A percentile compares a stretch with the other conserved stretches of the same genome.
Conservation (phyloP, 164 flowering plant genomes). For the Liriodendron chinense region DNA sequence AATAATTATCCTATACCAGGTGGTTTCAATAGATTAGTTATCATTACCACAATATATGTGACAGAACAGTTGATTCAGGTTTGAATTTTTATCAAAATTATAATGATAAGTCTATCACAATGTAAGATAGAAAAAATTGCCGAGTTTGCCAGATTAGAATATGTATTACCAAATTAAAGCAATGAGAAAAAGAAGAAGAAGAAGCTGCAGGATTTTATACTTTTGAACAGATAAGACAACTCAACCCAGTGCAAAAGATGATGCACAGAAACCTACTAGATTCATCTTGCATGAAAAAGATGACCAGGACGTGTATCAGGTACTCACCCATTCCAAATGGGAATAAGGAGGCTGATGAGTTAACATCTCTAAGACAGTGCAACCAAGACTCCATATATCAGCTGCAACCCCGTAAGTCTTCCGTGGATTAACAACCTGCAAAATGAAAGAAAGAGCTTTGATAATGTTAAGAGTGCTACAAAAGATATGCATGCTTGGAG, state of each 20-base stretch:
- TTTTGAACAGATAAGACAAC: not conserved
- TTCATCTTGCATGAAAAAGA: not conserved
- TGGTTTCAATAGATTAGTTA: too few species aligned
- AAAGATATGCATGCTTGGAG: not conserved
- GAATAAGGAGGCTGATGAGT: conserved; percentile 71
- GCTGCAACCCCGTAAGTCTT: conserved; percentile 81
- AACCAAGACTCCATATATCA: conserved; percentile 99
- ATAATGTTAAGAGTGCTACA: not conserved
- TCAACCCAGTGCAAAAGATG: not conserved
- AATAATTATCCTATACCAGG: too few species aligned
- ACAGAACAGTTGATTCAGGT: too few species aligned
- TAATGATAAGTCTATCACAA: too few species aligned
- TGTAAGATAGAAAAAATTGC: too few species aligned
- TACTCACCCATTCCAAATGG: conserved; percentile 67
- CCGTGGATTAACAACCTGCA: conserved; percentile 69
- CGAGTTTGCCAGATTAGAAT: not conserved
- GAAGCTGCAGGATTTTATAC: not conserved
- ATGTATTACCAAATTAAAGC: not conserved
- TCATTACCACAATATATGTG: too few species aligned
- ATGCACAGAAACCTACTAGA: not conserved
- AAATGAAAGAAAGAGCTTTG: not conserved
- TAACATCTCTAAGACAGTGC: conserved; percentile 95
- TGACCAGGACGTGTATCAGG: not conserved
- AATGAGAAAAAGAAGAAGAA: too few species aligned
- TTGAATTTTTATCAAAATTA: too few species aligned